A percentile compares a stretch with the other conserved stretches of the same genome.
Evolutionary conservation across 371 early-diverging fungal species (phyloP).

Genomic region (Rhizoclosmatium hyalinum): DNA sequence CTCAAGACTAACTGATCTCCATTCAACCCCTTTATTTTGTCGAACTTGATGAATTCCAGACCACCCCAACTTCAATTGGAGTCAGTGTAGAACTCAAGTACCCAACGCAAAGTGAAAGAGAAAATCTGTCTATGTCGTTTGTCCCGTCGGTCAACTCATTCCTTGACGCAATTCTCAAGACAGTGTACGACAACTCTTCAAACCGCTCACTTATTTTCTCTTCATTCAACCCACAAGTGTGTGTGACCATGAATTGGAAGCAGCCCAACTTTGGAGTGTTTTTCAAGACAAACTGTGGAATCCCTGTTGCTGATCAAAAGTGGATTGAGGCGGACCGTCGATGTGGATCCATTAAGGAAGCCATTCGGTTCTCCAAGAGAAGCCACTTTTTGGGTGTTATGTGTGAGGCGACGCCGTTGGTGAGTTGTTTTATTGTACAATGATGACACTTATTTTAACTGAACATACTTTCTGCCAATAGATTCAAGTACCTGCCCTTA

Average conservation of each 20-base stretch:
- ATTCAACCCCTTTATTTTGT: not conserved
- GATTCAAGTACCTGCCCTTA: conserved; percentile 87
- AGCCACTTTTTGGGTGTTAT: conserved; percentile 87
- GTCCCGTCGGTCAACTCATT: conserved; percentile 76
- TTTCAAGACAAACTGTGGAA: conserved; percentile 79
- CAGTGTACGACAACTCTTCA: conserved; percentile 68
- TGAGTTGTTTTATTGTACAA: conserved; percentile 41
- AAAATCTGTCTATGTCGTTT: conserved; percentile 53
- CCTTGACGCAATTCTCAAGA: conserved; percentile 84
- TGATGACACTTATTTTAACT: not conserved
- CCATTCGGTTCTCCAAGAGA: conserved; percentile 73
- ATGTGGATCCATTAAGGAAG: conserved; percentile 76
- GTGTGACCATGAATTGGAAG: conserved; percentile 95
- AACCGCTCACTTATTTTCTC: conserved; percentile 80
- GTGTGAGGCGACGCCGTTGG: conserved; percentile 84
- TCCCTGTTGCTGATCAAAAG: conserved; percentile 3
- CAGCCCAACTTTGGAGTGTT: conserved; percentile 96
- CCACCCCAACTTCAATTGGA: conserved; percentile 77
- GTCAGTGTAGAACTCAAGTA: conserved; percentile 84
- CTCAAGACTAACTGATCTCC: not conserved
- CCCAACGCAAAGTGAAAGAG: conserved; percentile 70
- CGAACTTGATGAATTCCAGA: conserved; percentile 45
- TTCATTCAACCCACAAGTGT: conserved; percentile 87
- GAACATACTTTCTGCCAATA: conserved; percentile 35
- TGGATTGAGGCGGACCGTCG: conserved; percentile 45